Evolutionary conservation across 352 stramenopile genomes (phyloP), one percentile per base, ranked within the genome.

Genomic region (Phytophthora meadii): DNA sequence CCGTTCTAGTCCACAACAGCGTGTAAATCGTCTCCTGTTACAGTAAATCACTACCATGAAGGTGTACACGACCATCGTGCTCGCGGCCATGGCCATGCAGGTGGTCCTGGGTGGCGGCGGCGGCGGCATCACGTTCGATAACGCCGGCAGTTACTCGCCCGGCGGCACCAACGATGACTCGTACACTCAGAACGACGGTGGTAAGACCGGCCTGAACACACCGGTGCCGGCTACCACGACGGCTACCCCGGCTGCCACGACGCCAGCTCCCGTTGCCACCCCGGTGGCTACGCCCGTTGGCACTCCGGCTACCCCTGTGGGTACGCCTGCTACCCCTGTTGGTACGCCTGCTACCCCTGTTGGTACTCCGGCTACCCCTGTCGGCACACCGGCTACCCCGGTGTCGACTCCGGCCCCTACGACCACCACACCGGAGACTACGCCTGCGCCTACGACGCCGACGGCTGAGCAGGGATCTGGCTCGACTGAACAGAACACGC

Each of bases 81-180:
- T 78, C 12, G 61, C 70, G 39, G 70, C 70, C 30, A 47, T 78
- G 44, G 70, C 70, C 57, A 75, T 75, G 65, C 70, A 78, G 54
- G 70, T 72, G 17, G 70, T 75, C n/a, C 66, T 78, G 0, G 70
- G 55, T 50, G 70, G 70, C 34, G 60, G 60, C 28, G 59, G 64
- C 52, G 65, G 65, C 47, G 70, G 70, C 46, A 63, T 77, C 37
- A 65, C 47, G 22, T 75, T 72, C 47, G 45, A 68, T 52, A 67
- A 66, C n/a, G 42, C 54, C 53, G 49, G 59, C 46, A 57, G 46
- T 36, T 61, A 63, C 46, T 49, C 47, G 34, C 53, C 54, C 5
- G 49, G 59, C 9, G 54, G 50, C 32, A 61, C 53, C 0, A 48
- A 41, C 39, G 54, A 12, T 19, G 60, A 67, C 49, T 24, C 42